A percentile compares a stretch with the other conserved stretches of the same genome.
Evolutionary conservation across 345 rosid species (phyloP).

Genomic region (Pseudoturritis turrita): DNA sequence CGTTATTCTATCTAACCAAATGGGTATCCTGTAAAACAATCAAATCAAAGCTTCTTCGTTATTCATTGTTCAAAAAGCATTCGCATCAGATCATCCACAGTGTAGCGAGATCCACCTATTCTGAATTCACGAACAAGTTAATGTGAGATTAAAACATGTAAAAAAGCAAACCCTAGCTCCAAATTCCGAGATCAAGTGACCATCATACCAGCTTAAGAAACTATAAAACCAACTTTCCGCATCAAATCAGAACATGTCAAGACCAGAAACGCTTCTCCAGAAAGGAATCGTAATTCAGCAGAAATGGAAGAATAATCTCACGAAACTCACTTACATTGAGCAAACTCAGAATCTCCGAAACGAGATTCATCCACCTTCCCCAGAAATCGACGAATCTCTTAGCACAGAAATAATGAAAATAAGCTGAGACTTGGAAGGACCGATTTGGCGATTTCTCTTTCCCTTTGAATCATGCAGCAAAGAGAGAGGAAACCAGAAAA

Average conservation of each 20-base stretch:
- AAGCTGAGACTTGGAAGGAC: neutral
- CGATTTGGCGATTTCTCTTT: neutral
- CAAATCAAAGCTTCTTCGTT: neutral
- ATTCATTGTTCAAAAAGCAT: neutral
- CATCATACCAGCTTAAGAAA: neutral
- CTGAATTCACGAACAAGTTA: neutral
- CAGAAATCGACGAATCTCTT: neutral
- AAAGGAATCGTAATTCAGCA: neutral
- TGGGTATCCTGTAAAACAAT: neutral
- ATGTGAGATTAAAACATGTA: neutral
- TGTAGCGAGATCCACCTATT: neutral
- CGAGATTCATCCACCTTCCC: neutral
- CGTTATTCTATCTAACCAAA: neutral
- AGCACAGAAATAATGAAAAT: too few species aligned
- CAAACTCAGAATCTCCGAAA: neutral
- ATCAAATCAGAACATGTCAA: neutral
- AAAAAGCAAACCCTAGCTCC: neutral
- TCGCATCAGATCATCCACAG: neutral
- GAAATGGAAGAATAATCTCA: neutral
- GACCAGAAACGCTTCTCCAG: neutral
- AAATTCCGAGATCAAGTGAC: neutral
- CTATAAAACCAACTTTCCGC: neutral
- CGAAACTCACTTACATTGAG: constrained; percentile 12
- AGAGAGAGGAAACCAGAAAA: neutral
- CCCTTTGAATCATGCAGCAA: neutral